phyloP scores from a whole-genome alignment of 257 asterid species.

The Jacaranda mimosifolia region DNA sequence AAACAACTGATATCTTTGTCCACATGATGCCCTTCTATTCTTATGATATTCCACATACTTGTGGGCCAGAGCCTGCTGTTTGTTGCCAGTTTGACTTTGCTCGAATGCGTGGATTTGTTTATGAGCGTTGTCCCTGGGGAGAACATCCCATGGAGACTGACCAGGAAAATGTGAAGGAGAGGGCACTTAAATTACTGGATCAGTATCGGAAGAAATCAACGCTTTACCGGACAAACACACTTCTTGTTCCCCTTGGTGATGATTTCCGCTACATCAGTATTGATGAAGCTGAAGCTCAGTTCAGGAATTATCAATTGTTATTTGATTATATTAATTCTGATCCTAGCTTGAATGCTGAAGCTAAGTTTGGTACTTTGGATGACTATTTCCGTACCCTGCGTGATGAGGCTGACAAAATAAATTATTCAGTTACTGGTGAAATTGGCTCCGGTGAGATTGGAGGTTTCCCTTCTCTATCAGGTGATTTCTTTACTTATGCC shows the following conservation, averaged over 20 bases:
- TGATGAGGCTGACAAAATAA: slow-evolving; percentile 85
- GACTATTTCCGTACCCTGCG: slow-evolving; percentile 85
- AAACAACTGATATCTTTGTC: slow-evolving; percentile 96
- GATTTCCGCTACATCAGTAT: slow-evolving; percentile 95
- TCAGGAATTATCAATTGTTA: slow-evolving; percentile 87
- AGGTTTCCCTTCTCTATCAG: slow-evolving; percentile 94
- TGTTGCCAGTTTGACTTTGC: slow-evolving; percentile 99
- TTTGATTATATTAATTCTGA: slow-evolving; percentile 93
- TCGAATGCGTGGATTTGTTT: slow-evolving; percentile 82
- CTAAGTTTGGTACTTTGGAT: slow-evolving; percentile 91
- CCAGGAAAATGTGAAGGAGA: slow-evolving; percentile 91
- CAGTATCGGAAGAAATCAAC: slow-evolving; percentile 93
- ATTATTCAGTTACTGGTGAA: slow-evolving; percentile 75
- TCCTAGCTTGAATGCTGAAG: slow-evolving; percentile 91
- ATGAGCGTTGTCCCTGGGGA: slow-evolving; percentile 98
- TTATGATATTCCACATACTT: slow-evolving; percentile 97
- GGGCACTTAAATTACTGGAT: slow-evolving; percentile 82
- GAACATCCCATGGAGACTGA: slow-evolving; percentile 88
- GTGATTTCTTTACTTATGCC: slow-evolving; percentile 95
- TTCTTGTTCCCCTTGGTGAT: slow-evolving; percentile 96
- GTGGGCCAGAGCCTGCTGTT: slow-evolving; percentile 99
- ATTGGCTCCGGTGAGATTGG: slow-evolving; percentile 86
- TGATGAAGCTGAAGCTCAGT: slow-evolving; percentile 99
- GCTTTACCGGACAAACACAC: slow-evolving; percentile 94
- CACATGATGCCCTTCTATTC: slow-evolving; percentile 99